Conservation (phyloP, 257 asterid species). For the Nicotiana otophora region DNA sequence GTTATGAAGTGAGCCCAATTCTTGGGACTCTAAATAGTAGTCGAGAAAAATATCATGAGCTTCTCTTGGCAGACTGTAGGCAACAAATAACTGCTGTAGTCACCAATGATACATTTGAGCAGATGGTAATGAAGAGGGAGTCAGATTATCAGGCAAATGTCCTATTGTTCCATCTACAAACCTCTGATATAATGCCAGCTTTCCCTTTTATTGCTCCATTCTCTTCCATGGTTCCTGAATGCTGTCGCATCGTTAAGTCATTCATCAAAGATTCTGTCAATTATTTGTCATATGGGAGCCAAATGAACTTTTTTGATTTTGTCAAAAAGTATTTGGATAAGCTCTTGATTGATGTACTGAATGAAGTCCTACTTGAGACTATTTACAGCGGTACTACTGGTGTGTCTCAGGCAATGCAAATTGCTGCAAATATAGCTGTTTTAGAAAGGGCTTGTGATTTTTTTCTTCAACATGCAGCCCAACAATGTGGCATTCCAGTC, state of each 20-base stretch:
- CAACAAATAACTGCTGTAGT: slow-evolving; percentile 54
- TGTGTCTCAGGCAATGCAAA: slow-evolving; percentile 92
- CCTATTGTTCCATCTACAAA: slow-evolving; percentile 75
- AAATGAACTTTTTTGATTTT: slow-evolving; percentile 74
- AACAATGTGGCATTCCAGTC: slow-evolving; percentile 87
- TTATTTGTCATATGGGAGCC: slow-evolving; percentile 74
- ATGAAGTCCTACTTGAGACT: slow-evolving; percentile 54
- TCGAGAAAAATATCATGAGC: slow-evolving; percentile 77
- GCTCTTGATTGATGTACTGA: slow-evolving; percentile 75
- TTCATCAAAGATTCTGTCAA: slow-evolving; percentile 80
- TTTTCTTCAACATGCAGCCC: slow-evolving; percentile 95
- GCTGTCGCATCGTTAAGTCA: slow-evolving; percentile 72
- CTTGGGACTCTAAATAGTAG: slow-evolving; percentile 70
- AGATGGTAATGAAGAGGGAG: slow-evolving; percentile 91
- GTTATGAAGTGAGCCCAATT: slow-evolving; percentile 67
- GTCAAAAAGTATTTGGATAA: slow-evolving; percentile 73
- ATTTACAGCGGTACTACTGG: slow-evolving; percentile 56
- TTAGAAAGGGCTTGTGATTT: slow-evolving; percentile 87
- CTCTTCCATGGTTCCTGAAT: slow-evolving; percentile 84
- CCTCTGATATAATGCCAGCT: slow-evolving; percentile 92
- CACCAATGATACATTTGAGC: slow-evolving; percentile 53
- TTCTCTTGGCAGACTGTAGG: slow-evolving; percentile 71
- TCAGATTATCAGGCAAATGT: slow-evolving; percentile 88
- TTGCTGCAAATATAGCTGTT: slow-evolving; percentile 87
- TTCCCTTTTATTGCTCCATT: slow-evolving; percentile 91